Conservation (phyloP, 78 protist species). For the slime mould (Dictyostelium discoideum) region DNA sequence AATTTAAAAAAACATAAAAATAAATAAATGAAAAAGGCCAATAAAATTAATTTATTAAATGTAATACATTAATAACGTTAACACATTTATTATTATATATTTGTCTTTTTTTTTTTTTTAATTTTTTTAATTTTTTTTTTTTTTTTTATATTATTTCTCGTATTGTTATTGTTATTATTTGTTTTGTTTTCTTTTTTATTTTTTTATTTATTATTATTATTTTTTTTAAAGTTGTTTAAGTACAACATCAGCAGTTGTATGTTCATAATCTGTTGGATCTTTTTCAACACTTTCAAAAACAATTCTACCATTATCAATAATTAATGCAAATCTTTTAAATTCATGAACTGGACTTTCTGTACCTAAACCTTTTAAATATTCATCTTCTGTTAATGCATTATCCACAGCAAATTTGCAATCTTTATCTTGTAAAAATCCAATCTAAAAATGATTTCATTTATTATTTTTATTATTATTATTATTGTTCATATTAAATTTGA, state of each 20-base stretch:
- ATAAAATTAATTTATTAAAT: too few species aligned
- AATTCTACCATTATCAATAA: constrained; percentile 51
- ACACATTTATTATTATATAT: neutral
- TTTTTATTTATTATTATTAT: neutral
- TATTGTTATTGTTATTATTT: neutral
- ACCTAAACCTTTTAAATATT: neutral
- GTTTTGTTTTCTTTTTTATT: neutral
- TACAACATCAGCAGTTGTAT: constrained; percentile 10
- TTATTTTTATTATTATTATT: too few species aligned
- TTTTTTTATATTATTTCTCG: too few species aligned
- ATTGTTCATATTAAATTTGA: too few species aligned
- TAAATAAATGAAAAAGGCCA: too few species aligned
- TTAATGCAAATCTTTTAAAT: constrained; percentile 52
- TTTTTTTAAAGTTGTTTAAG: constrained; percentile 6
- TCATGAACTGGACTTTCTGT: neutral
- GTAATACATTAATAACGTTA: neutral
- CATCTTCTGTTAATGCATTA: constrained; percentile 2
- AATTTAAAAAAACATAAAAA: too few species aligned
- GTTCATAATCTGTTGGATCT: neutral
- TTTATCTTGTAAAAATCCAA: constrained; percentile 24
- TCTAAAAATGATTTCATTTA: neutral
- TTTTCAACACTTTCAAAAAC: constrained; percentile 52
- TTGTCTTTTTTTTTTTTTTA: too few species aligned
- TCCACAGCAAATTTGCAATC: constrained; percentile 21
- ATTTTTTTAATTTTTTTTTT: too few species aligned